A percentile compares a stretch with the other conserved stretches of the same genome.
phyloP scores from a whole-genome alignment of 345 rosid genomes.

The Aquilaria malaccensis region DNA sequence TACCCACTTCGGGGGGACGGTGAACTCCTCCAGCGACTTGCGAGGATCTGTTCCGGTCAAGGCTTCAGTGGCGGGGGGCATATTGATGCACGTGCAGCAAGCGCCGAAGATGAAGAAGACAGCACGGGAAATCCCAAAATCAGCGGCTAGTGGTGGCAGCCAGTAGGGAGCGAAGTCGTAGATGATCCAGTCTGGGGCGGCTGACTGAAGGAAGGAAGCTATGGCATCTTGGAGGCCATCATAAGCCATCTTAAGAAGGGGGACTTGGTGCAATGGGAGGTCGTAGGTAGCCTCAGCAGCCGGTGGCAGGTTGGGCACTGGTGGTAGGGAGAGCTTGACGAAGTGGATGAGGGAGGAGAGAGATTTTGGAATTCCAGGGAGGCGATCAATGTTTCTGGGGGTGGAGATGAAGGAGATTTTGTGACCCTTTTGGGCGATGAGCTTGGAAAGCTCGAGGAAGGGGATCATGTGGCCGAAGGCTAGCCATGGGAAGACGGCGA shows the following conservation, averaged over 20 bases:
- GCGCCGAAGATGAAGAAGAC: neutral
- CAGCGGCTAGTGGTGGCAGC: neutral
- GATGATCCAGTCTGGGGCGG: neutral
- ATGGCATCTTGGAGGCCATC: neutral
- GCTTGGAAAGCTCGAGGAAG: slow-evolving; percentile 1
- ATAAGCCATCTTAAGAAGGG: neutral
- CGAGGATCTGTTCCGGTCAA: neutral
- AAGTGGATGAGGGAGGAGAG: neutral
- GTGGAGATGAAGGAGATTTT: slow-evolving; percentile 6
- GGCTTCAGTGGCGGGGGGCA: neutral
- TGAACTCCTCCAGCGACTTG: neutral
- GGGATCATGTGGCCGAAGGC: slow-evolving; percentile 5
- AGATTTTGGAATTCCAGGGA: neutral
- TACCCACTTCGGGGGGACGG: slow-evolving; percentile 2
- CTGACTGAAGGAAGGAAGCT: neutral
- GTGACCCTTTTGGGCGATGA: slow-evolving; percentile 5
- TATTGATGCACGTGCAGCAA: fast-evolving
- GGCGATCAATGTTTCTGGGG: neutral
- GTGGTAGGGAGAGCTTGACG: neutral
- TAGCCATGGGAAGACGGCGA: slow-evolving; percentile 6
- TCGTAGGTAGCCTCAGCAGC: neutral
- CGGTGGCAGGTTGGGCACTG: neutral
- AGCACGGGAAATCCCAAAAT: neutral
- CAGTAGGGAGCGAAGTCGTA: neutral
- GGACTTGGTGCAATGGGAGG: neutral